Base-by-base conservation (phyloP, 2,329 filamentous ascomycete species). In the Penicillium crustosum region DNA sequence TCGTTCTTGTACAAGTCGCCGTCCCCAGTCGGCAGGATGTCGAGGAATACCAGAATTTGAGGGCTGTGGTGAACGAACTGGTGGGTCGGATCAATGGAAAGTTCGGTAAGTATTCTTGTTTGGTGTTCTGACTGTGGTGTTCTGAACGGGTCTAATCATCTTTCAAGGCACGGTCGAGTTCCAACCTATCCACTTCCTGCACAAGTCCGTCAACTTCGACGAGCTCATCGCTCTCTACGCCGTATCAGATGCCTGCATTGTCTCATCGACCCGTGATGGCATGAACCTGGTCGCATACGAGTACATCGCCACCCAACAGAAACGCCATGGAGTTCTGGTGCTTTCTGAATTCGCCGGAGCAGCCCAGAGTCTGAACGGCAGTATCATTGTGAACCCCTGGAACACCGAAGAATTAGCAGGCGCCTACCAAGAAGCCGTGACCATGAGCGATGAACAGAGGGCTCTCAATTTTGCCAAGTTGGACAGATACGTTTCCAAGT, bases 261-360 rank as follows among this genome's bases (percentile, higher is more conserved):
- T 96, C 38, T 95, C 90, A 9, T 97, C 90, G 3, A 97, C 91
- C n/a, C 89, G 94, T 49, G 94, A 99, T 73, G 94, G 94, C 70
- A 99, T 99, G 94, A 99, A 99, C 75, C 83, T 99, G 31, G 94
- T 97, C 33, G 95, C 92, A 0, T 97, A 97, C 77, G 93, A 99
- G 77, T 99, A 97, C 79, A 97, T 99, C 65, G 93, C 93, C 25
- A 91, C 90, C 3, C 93, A 99, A 73, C 86, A 90, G 67, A 87
- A 95, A 71, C 88, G 91, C 51, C 91, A 97, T 72, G 94, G 94
- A 58, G 89, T 91, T 61, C 89, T 99, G 85, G 93, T 99, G 55
- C 85, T 99, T 33, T 97, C 93, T 48, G 94, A 99, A 74, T 97
- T 99, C 72, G 93, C 94, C 0, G 94, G 94, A 43, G 94, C 94